These are phyloP conservation scores for Kurtzmaniella quercitrusa DNA, from an alignment of 1,139 yeast species.

Conservation along the genomic window DNA sequence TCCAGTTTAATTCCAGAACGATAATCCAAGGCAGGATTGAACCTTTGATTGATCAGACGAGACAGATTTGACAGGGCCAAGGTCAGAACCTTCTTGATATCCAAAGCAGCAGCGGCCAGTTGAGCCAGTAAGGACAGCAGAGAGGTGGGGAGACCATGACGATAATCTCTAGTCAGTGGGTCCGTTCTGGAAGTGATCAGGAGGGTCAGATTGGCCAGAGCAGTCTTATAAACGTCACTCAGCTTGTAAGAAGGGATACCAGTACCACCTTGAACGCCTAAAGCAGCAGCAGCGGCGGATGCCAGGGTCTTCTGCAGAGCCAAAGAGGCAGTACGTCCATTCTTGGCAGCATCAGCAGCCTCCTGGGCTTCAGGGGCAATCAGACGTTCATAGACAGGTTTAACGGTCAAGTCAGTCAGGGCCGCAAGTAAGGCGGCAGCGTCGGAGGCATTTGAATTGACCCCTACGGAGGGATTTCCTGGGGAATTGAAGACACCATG, in stretches of 20 bases:
- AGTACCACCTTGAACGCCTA: constrained; percentile 38
- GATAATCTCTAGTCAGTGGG: constrained; percentile 38
- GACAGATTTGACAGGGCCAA: constrained; percentile 43
- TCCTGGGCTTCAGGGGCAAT: constrained; percentile 64
- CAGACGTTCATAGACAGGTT: constrained; percentile 57
- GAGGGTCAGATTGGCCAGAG: constrained; percentile 38
- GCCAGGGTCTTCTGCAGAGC: constrained; percentile 38
- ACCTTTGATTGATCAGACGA: constrained; percentile 37
- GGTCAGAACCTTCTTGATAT: constrained; percentile 39
- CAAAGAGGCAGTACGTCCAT: constrained; percentile 38
- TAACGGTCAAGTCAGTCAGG: constrained; percentile 57
- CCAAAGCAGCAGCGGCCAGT: constrained; percentile 23
- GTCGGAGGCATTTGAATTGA: constrained; percentile 63
- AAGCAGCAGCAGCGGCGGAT: constrained; percentile 46
- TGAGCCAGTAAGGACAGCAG: constrained; percentile 7
- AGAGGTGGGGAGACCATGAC: constrained; percentile 43
- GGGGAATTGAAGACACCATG: constrained; percentile 76
- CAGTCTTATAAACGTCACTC: constrained; percentile 36
- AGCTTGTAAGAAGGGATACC: constrained; percentile 39
- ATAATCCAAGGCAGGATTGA: constrained; percentile 42
- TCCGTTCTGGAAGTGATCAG: constrained; percentile 47
- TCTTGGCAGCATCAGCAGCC: constrained; percentile 59
- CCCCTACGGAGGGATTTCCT: constrained; percentile 65
- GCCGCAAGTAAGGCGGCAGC: constrained; percentile 76
- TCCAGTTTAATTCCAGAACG: constrained; percentile 38